These are phyloP conservation scores for Fusarium graminum DNA, from an alignment of 2,329 filamentous ascomycete species.

Conservation along the genomic window DNA sequence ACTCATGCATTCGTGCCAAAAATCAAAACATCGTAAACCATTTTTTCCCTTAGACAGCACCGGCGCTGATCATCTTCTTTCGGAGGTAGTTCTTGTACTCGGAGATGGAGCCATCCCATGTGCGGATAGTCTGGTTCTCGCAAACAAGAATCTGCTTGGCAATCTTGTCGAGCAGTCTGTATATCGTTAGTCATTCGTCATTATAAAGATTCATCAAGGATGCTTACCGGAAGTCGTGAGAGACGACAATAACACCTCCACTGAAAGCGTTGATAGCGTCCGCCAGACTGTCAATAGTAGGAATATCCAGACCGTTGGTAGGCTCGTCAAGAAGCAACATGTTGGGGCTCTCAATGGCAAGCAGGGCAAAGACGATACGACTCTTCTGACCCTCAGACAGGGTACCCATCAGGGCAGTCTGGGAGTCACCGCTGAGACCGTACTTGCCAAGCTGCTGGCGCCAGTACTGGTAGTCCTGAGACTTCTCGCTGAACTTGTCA, in stretches of 20 bases:
- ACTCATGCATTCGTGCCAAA: slow-evolving; percentile 40
- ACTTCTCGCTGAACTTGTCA: slow-evolving; percentile 90
- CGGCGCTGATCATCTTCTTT: slow-evolving; percentile 96
- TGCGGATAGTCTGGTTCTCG: slow-evolving; percentile 93
- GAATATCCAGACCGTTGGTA: slow-evolving; percentile 99
- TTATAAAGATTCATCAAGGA: neutral
- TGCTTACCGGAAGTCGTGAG: slow-evolving; percentile 96
- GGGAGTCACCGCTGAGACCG: slow-evolving; percentile 90
- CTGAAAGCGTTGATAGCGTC: slow-evolving; percentile 97
- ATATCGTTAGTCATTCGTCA: slow-evolving; percentile 30
- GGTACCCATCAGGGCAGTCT: slow-evolving; percentile 98
- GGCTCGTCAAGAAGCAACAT: slow-evolving; percentile 98
- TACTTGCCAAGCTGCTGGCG: slow-evolving; percentile 96
- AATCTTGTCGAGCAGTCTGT: slow-evolving; percentile 96
- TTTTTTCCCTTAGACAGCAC: slow-evolving; percentile 77
- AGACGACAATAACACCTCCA: slow-evolving; percentile 97
- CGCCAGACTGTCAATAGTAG: slow-evolving; percentile 96
- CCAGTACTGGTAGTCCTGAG: slow-evolving; percentile 99
- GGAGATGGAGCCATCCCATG: slow-evolving; percentile 90
- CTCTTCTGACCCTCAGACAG: slow-evolving; percentile 98
- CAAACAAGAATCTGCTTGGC: slow-evolving; percentile 99
- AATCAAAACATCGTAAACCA: slow-evolving; percentile 34
- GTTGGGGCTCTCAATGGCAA: slow-evolving; percentile 96
- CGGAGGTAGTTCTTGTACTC: slow-evolving; percentile 98
- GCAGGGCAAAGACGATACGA: slow-evolving; percentile 95